Conservation (phyloP, 106 monocot species). For the Dendrobium officinale region DNA sequence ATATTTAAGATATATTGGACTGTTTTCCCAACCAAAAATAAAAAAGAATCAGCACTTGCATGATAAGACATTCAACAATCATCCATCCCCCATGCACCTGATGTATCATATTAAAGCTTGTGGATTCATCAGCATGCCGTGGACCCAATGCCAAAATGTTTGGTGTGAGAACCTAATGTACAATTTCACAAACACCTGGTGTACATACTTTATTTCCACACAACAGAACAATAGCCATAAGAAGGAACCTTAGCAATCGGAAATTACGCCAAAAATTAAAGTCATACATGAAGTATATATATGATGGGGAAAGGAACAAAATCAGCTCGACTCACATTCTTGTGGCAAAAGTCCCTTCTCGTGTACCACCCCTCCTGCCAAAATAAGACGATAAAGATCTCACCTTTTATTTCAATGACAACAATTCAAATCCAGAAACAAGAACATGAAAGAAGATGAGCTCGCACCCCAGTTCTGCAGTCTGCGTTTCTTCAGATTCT, state of each 20-base stretch:
- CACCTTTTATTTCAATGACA: neutral
- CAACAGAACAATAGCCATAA: neutral
- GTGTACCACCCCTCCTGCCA: conserved; percentile 87
- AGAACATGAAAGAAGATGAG: conserved; percentile 2
- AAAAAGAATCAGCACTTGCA: too few relatives aligned
- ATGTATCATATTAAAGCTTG: too few relatives aligned
- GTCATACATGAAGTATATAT: neutral
- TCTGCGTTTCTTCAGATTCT: conserved; percentile 78
- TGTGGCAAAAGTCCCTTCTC: conserved; percentile 95
- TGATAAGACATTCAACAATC: too few relatives aligned
- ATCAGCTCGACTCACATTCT: conserved; percentile 44
- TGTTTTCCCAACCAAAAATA: too few relatives aligned
- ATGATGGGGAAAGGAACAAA: neutral
- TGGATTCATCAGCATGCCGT: too few relatives aligned
- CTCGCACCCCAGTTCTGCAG: conserved; percentile 91
- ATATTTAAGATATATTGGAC: too few relatives aligned
- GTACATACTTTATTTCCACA: neutral
- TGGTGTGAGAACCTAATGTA: too few relatives aligned
- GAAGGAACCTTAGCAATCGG: neutral
- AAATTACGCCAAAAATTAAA: neutral
- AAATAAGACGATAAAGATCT: neutral
- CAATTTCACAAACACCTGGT: conserved; percentile 6
- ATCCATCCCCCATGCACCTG: too few relatives aligned
- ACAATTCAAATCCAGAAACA: neutral
- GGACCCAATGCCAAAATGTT: too few relatives aligned